Evolutionary conservation across 345 rosid genomes (phyloP), one percentile per base, ranked within the genome.

Genomic region (Turritis glabra): DNA sequence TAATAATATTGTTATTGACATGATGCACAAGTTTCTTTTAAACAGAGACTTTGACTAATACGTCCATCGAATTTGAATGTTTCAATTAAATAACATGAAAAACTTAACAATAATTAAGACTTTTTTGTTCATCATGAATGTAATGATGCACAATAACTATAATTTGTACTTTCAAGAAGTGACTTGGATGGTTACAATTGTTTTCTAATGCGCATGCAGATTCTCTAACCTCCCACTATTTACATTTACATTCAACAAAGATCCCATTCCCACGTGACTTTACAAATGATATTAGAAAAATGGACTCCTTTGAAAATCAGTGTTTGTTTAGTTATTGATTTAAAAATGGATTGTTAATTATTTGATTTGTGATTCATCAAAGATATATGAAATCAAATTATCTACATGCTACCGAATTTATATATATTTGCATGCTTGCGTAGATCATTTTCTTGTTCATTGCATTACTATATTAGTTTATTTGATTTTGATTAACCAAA

Each of bases 141-240:
- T 69, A 44, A 63, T 69, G 69, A 54, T 75, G 22, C 23, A 27
- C 46, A 22, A 26, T 59, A 74, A 50, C 69, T 33, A 51, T 12
- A 75, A 29, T 58, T n/a, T 67, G 70, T 62, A 69, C 75, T 69
- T 76, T 69, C 8, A 63, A 43, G 25, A 64, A 72, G 63, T 75
- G 69, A 41, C 64, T 68, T 68, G 27, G 43, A 26, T 26, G n/a
- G 43, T 69, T 69, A 44, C 43, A 17, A 0, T 26, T 1, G 18
- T 51, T 15, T 40, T 53, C 21, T 17, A 53, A 43, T 69, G 75
- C 80, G 80, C 80, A 62, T 76, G 71, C 80, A 76, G 80, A 69
- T 53, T 69, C 80, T 62, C 52, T 76, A 76, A 69, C 75, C 75
- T 69, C 70, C 80, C 75, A 69, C 80, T 62, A 76, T 53, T 76